Percentiles rank a stretch among this genome's conserved stretches.
These are phyloP conservation scores for Hyphopichia khmerensis DNA, from an alignment of 1,139 yeast genomes.

Conservation along the genomic window DNA sequence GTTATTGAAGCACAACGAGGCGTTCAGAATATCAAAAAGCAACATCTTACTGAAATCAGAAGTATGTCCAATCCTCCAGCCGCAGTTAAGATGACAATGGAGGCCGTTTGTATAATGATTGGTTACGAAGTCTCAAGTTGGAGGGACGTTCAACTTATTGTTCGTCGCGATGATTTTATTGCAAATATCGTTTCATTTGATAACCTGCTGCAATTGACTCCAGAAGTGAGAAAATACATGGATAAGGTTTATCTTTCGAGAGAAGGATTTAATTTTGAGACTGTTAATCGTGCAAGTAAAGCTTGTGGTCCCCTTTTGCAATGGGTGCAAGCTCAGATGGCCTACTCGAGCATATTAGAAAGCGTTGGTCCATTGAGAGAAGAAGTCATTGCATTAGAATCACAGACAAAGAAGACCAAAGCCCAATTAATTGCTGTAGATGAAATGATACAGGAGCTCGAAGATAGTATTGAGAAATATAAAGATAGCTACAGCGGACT, in stretches of 20 bases:
- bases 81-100: constrained; percentile 81
- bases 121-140: constrained; percentile 72
- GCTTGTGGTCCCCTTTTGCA: constrained; percentile 92
- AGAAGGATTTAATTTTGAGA: constrained; percentile 66
- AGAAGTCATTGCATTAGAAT: constrained; percentile 63
- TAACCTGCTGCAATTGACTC: constrained; percentile 57
- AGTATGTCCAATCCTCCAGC: constrained; percentile 92
- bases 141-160: constrained; percentile 82
- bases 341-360: constrained; percentile 66
- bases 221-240: constrained; percentile 55
- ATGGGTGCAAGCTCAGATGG: constrained; percentile 89
- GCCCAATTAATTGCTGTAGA: constrained; percentile 74
- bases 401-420: constrained; percentile 58
- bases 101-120: constrained; percentile 78
- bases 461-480: constrained; percentile 63
- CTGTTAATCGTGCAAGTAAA: constrained; percentile 86
- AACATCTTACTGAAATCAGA: constrained; percentile 84
- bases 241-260: constrained; percentile 58
- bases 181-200: constrained; percentile 76
- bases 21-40: constrained; percentile 88
- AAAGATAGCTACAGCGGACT: constrained; percentile 68
- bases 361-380: constrained; percentile 71
- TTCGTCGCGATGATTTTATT: constrained; percentile 86
- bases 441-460: constrained; percentile 77
- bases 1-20: constrained; percentile 81